These are phyloP conservation scores for Beauveria asiatica DNA, from an alignment of 2,329 filamentous ascomycete species.

Conservation along the genomic window DNA sequence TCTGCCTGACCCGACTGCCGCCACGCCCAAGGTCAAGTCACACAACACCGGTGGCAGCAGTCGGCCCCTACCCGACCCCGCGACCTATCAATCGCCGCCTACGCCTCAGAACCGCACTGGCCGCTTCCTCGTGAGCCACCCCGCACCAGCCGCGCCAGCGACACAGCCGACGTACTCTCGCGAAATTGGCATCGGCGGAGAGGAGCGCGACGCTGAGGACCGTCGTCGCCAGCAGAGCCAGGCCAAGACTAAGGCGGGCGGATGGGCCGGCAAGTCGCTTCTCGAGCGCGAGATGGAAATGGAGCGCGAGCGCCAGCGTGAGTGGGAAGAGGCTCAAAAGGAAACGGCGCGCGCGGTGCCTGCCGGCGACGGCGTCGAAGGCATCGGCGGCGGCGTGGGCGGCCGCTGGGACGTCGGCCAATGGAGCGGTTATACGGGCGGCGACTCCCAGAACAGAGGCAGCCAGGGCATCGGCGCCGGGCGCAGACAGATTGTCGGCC, in stretches of 20 bases:
- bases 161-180: conserved; percentile 44
- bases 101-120: conserved; percentile 42
- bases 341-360: conserved; percentile 46
- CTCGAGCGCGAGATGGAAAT: conserved; percentile 75
- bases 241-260: conserved; percentile 51
- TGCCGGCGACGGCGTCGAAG: conserved; percentile 46
- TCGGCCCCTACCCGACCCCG: conserved; percentile 47
- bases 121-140: conserved; percentile 47
- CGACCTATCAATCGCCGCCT: conserved; percentile 22
- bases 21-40: conserved; percentile 23
- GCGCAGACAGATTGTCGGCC: conserved; percentile 71
- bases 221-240: conserved; percentile 51
- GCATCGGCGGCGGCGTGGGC: conserved; percentile 56
- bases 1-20: conserved; percentile 30
- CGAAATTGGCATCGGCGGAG: conserved; percentile 45
- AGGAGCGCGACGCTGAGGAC: conserved; percentile 56
- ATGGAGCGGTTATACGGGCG: conserved; percentile 66
- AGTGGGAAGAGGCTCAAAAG: conserved; percentile 72
- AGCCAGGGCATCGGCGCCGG: conserved; percentile 58
- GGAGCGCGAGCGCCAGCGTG: conserved; percentile 64
- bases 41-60: conserved; percentile 28
- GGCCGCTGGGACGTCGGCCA: conserved; percentile 70
- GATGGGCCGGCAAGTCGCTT: conserved; percentile 59
- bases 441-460: conserved; percentile 65
- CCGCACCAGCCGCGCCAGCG: conserved; percentile 34